Base-by-base conservation (phyloP, 1,139 yeast genomes). In the Pichiaceae sp. region DNA sequence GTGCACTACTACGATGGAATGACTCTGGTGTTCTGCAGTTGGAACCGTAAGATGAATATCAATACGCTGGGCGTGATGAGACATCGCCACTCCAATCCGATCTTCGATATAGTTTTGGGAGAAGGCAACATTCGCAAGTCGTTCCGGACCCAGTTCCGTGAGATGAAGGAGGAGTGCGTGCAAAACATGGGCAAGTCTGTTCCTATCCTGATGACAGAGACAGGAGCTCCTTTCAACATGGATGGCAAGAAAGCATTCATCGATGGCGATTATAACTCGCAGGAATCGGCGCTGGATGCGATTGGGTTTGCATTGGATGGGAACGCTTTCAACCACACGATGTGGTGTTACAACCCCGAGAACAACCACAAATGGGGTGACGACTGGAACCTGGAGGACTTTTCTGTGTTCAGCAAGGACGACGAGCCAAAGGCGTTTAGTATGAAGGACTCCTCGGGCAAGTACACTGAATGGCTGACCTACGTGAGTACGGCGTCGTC, bases 161-260 rank as follows among this genome's bases (percentile, higher is more conserved):
- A 72, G 42, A 70, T 89, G 62, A 72, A 69, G 42, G 54, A 57
- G 20, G 96, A 89, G 53, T 77, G 86, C 12, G 57, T 60, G 16
- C 66, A 66, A 2, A 55, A 67, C 32, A 57, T 85, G 41, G 95
- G 95, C 1, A 36, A 51, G 1, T 31, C 49, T 12, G 63, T 83
- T 9, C 95, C 95, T 0, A 72, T 82, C 6, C 62, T 89, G 30
- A 76, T 91, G 68, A 78, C 95, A 1, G 98, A 89, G 58, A 87
- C 91, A n/a, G 98, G 98, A 3, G 84, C 89, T 79, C 97, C 98
- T 2, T 86, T 79, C 57, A 96, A 91, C 57, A 83, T 89, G 95
- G 91, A 89, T 54, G 69, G 72, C 41, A 81, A 80, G 49, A 63
- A 62, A 33, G 84, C 96, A 0, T 87, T 73, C 52, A 35, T 34